A percentile compares a stretch with the other conserved stretches of the same genome.
Conservation (phyloP, 2,329 filamentous ascomycete genomes). For the Zelopaecilomyces penicillatus region DNA sequence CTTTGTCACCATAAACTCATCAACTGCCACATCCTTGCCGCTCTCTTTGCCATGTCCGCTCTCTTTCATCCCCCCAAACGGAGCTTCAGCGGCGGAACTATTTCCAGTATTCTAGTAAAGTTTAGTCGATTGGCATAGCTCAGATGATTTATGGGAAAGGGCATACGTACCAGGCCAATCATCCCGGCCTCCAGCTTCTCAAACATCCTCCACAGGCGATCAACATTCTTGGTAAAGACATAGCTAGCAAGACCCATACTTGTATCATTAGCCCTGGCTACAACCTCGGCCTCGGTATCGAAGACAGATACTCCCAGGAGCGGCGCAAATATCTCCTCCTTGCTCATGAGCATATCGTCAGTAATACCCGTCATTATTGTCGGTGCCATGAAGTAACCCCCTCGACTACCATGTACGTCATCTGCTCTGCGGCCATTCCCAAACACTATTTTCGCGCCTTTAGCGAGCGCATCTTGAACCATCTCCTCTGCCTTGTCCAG, state of each 20-base stretch:
- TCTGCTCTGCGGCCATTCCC: constrained; percentile 47
- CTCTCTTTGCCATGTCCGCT: constrained; percentile 39
- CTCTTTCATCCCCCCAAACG: constrained; percentile 41
- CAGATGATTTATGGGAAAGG: background rate
- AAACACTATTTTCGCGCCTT: constrained; percentile 47
- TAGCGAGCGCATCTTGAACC: constrained; percentile 49
- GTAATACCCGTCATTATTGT: constrained; percentile 62
- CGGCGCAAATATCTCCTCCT: constrained; percentile 66
- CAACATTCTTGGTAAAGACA: constrained; percentile 50
- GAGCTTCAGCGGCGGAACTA: constrained; percentile 33
- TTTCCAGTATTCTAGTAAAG: constrained; percentile 29
- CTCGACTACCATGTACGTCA: constrained; percentile 28
- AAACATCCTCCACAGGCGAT: constrained; percentile 33
- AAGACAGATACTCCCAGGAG: constrained; percentile 62
- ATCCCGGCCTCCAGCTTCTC: constrained; percentile 40
- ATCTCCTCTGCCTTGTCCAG: constrained; percentile 35
- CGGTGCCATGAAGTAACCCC: constrained; percentile 57
- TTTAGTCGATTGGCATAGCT: background rate
- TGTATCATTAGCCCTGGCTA: constrained; percentile 54
- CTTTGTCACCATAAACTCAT: constrained; percentile 39
- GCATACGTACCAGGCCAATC: constrained; percentile 26
- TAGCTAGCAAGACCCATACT: constrained; percentile 66
- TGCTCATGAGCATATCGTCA: constrained; percentile 55
- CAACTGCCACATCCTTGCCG: constrained; percentile 38
- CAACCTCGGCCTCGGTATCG: constrained; percentile 60